Evolutionary conservation across 179 eudicot species (phyloP).

Genomic region (Silene vulgaris): DNA sequence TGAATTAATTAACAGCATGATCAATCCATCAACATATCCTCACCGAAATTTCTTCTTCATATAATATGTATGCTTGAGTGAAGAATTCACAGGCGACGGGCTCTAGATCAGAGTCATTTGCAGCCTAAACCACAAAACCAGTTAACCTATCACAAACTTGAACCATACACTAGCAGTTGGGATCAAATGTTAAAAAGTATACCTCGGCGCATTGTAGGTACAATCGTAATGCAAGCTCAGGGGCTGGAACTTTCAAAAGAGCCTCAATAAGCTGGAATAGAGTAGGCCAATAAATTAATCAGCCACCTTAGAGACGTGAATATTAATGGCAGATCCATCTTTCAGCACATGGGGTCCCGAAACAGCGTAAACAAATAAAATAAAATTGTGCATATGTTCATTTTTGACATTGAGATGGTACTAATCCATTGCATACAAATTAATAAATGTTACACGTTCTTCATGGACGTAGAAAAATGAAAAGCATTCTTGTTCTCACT

Average conservation of each 20-base stretch:
- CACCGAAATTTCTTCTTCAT: constrained; percentile 97
- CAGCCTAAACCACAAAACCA: constrained; percentile 48
- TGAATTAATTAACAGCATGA: neutral
- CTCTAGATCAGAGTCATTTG: constrained; percentile 83
- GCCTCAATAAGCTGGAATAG: constrained; percentile 73
- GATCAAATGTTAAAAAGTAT: constrained; percentile 6
- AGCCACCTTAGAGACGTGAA: constrained; percentile 6
- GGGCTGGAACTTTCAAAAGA: constrained; percentile 70
- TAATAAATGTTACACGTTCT: neutral
- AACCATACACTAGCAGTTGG: constrained; percentile 3
- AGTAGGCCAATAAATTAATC: neutral
- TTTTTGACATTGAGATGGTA: too few species aligned
- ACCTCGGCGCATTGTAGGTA: constrained; percentile 99
- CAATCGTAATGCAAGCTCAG: constrained; percentile 78
- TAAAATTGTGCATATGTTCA: too few species aligned
- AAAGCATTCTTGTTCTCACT: neutral
- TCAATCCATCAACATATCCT: constrained; percentile 8
- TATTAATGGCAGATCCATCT: neutral
- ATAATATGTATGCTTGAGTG: constrained; percentile 88
- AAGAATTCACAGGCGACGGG: constrained; percentile 92
- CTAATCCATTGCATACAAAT: too few species aligned
- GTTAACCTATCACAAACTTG: constrained; percentile 15
- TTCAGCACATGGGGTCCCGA: neutral
- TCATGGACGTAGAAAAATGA: neutral
- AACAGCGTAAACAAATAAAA: too few species aligned